These are phyloP conservation scores for Candida sp. DNA, from an alignment of 1,139 yeast species.

Conservation along the genomic window DNA sequence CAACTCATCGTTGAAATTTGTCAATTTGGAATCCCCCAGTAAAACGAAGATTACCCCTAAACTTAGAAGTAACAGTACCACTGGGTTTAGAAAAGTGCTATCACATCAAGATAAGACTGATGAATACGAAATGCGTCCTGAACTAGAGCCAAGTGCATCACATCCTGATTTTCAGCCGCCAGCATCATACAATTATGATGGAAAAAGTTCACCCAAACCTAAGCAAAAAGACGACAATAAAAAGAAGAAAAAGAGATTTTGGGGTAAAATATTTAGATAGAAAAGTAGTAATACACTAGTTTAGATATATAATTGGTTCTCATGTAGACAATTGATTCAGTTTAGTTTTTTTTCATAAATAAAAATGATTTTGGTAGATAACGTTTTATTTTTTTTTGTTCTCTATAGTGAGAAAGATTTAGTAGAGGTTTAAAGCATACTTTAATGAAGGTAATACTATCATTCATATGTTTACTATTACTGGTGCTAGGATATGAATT, in stretches of 20 bases:
- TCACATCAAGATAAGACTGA: slow-evolving; percentile 12
- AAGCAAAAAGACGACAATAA: slow-evolving; percentile 12
- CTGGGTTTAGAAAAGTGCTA: background rate
- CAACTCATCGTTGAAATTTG: slow-evolving; percentile 22
- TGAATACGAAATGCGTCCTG: slow-evolving; percentile 29
- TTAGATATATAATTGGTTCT: background rate
- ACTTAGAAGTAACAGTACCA: background rate
- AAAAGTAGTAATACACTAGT: background rate
- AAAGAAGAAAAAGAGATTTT: slow-evolving; percentile 30
- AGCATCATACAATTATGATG: background rate
- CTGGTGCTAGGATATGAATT: background rate
- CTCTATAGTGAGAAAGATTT: background rate
- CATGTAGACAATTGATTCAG: background rate
- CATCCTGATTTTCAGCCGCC: slow-evolving; percentile 32
- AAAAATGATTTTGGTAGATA: background rate
- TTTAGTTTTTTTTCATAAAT: background rate
- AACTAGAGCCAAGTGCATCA: slow-evolving; percentile 33
- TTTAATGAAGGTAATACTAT: background rate
- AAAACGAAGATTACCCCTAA: slow-evolving; percentile 5
- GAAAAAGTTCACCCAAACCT: slow-evolving; percentile 8
- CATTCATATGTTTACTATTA: background rate
- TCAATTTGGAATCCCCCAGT: slow-evolving; percentile 17
- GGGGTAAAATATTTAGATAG: slow-evolving; percentile 13
- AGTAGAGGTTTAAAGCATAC: background rate
- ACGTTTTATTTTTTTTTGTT: background rate